Base-by-base conservation (phyloP, 208 protist species). In the Trypanosoma scelopori region DNA sequence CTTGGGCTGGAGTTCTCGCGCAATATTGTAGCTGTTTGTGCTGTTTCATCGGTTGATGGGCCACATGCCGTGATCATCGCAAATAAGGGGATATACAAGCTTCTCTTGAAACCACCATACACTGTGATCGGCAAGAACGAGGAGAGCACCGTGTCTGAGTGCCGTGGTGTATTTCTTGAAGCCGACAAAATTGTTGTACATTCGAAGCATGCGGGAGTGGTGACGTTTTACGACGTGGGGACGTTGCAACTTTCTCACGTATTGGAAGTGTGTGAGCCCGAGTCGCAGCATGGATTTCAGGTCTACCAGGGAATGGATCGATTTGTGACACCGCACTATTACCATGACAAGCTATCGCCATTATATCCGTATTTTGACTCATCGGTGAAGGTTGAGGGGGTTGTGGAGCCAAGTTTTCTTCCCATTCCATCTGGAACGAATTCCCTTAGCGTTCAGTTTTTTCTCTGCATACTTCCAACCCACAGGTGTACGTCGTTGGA, bases 401-500 rank as follows among this genome's bases (percentile, higher is more conserved):
- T 9, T 7, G 27, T 90, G 18, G 61, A 80, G 23, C 79, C 82
- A 30, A 57, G 45, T 55, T 62, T 59, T 0, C 49, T 91, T 9
- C 20, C 62, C 9, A 70, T 95, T 43, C 84, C 85, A 23, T 73
- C 79, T 1, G 73, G 50, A n/a, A 82, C 76, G 18, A 74, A 89
- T 27, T 88, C 84, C n/a, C 35, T 91, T 37, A 89, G 82, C 49
- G 65, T 95, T 37, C 89, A 92, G 60, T 91, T 95, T 63, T 86
- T 78, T 62, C 55, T 92, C 12, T 85, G 62, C 46, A 71, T 76
- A n/a, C 37, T 73, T 28, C 49, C 78, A 47, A 61, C 71, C 28
- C n/a, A 66, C 5, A 46, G 72, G 37, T 39, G 55, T 3, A 76
- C 76, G 27, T 75, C 76, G 27, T 74, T 90, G 52, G 75, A 72